Base-by-base conservation (phyloP, 2,329 filamentous ascomycete species). In the Ophiostoma tasmaniense region DNA sequence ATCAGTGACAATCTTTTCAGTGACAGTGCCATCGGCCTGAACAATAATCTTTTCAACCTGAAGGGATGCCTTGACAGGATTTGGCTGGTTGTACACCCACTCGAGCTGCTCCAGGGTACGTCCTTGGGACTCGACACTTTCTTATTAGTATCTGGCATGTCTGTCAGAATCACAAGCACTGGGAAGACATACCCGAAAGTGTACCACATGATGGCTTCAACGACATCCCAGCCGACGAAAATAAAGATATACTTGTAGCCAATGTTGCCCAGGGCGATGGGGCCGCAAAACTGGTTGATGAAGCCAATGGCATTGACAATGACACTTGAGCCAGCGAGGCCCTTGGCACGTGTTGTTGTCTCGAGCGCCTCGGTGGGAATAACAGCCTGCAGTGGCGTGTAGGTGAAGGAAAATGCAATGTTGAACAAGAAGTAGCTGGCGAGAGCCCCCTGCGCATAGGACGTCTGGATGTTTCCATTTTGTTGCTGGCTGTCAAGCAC, bases 351-450 rank as follows among this genome's bases (percentile, higher is more conserved):
- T 71, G 77, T 81, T 3, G 81, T 82, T 1, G 81, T 83, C 73
- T 82, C 81, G 39, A 84, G 76, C 2, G 80, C 80, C 71, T 83
- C 81, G 35, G 80, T 79, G 1, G 81, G 80, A 55, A 82, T 78
- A 61, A 82, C 79, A 69, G 79, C 80, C 71, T 83, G 81, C 14
- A 84, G 78, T 0, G 82, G 81, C 1, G 81, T 83, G 73, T 83
- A 83, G 55, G 80, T 81, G 72, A 83, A 83, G 2, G 81, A 82
- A 75, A 81, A 83, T 69, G 82, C 75, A 35, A 82, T 74, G 73
- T 82, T 82, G 77, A 84, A 82, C 20, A 83, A 74, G 73, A 83
- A 83, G 75, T 83, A 83, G 25, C 80, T 80, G 2, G 81, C 80
- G 59, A 83, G 75, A 3, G 80, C 81, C 20, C 80, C 80, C 71